Base-by-base conservation (phyloP, 2,329 filamentous ascomycete species). In the Trichoderma arundinaceum region DNA sequence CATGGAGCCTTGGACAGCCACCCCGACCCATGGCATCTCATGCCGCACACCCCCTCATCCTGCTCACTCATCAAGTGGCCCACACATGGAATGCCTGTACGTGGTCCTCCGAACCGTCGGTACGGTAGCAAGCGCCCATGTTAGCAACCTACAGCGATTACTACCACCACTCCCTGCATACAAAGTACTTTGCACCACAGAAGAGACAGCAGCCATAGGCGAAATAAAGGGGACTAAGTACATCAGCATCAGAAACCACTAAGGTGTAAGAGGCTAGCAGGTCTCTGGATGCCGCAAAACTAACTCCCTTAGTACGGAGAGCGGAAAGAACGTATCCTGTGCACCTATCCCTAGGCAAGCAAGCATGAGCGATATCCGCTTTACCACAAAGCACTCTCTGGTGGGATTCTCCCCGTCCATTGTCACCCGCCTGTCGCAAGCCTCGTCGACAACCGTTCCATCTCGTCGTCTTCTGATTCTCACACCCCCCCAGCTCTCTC, bases 41-140 rank as follows among this genome's bases (percentile, higher is more conserved):
- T 22, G 43, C 41, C 32, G 32, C 56, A 53, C 59, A 32, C 48
- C 54, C 49, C 59, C 59, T 46, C 46, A 4, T 35, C 48, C 48
- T 44, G 48, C 49, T 38, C 59, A 43, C 49, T 53, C 59, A 43
- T 35, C 62, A 54, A 64, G 60, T 35, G 48, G 33, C 6, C 35
- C 43, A n/a, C 9, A 13, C 62, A 58, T 58, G 53, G 44, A 19
- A 28, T 44, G 61, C 33, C 54, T 33, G 44, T 44, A 39, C 32
- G 44, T 39, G 19, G 43, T 38, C 46, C 44, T 43, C 53, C 53
- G 62, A 46, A 58, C 62, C 46, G 53, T 65, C 62, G 53, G 62
- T 65, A 65, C 54, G 62, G 62, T 51, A 64, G 62, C 62, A 64
- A 43, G 54, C 62, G 48, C 28, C 19, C 59, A 28, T 53, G 38